phyloP scores from a whole-genome alignment of 192 early-diverging fungal species.

The Entomortierella chlamydospora region DNA sequence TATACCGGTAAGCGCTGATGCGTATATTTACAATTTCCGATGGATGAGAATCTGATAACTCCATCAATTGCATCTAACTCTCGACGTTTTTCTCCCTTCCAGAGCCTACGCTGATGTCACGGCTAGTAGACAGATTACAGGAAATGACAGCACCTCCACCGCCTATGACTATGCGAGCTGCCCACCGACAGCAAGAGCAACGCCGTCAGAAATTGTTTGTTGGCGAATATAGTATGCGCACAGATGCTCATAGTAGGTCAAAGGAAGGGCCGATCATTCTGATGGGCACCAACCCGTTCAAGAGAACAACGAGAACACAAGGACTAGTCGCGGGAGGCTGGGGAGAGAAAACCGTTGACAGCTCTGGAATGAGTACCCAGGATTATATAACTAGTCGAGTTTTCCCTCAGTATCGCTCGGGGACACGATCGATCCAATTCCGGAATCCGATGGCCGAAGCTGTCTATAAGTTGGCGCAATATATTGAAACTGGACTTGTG shows the following conservation, averaged over 20 bases:
- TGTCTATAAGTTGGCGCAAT: conserved; percentile 30
- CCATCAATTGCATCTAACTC: not conserved
- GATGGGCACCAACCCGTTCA: conserved; percentile 51
- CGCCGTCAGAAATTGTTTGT: conserved; percentile 48
- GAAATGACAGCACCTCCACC: conserved; percentile 49
- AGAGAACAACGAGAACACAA: conserved; percentile 18
- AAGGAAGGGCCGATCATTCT: conserved; percentile 16
- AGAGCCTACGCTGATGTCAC: conserved; percentile 37
- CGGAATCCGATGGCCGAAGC: conserved; percentile 21
- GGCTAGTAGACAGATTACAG: conserved; percentile 35
- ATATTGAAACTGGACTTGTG: conserved; percentile 22
- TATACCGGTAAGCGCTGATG: conserved; percentile 16
- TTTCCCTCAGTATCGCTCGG: conserved; percentile 5
- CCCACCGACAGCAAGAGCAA: conserved; percentile 38
- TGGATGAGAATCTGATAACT: no score
- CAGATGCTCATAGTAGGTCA: not conserved
- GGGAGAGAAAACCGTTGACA: not conserved
- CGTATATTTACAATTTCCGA: not conserved
- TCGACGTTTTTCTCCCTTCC: not conserved
- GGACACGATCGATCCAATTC: conserved; percentile 4
- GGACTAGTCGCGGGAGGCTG: conserved; percentile 41
- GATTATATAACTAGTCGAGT: conserved; percentile 3
- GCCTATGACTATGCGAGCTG: conserved; percentile 38
- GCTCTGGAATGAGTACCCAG: not conserved
- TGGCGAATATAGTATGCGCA: conserved; percentile 40